Base-by-base conservation (phyloP, 768 basidiomycete genomes). In the Lyophyllum semitale region DNA sequence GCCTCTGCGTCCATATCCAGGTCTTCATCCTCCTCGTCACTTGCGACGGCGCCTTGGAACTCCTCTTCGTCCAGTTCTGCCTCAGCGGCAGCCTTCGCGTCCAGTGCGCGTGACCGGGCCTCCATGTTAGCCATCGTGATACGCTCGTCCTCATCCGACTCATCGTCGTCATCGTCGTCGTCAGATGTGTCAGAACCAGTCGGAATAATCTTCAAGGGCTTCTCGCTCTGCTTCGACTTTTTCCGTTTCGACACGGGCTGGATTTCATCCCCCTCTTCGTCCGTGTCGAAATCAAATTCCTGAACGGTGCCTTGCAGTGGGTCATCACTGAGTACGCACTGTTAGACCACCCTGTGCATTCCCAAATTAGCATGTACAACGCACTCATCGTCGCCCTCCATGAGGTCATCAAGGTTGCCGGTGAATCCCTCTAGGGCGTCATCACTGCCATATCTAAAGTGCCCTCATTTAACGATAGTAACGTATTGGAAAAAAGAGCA, bases 71-170 rank as follows among this genome's bases (percentile, higher is more conserved):
- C 89, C 25, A 90, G 73, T 65, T 83, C 82, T 2, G 87, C 90
- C 53, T 93, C 89, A 11, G 73, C 83, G 23, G 78, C 79, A 6
- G 84, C 85, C 59, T 79, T 73, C 20, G 78, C 85, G 61, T 94
- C 92, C 47, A 93, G 71, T 48, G 89, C 89, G 51, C 84, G 84
- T 42, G 92, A 93, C 25, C 85, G 85, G 33, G 84, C 82, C 59
- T 89, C 92, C 81, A 94, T 91, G 64, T 93, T 94, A 23, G 81
- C 82, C 72, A 85, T 84, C 7, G 91, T 94, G 30, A 87, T 71
- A 48, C 76, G 87, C 12, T 59, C 76, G 41, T 79, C 80, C 8
- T 77, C 79, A 43, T 77, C 79, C 12, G 75, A 76, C 7, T 72
- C 78, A 6, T 77, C 77, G 9, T 77, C 76, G 38, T 76, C 73